Evolutionary conservation across 352 stramenopile genomes (phyloP), one percentile per base, ranked within the genome.

Genomic region (Phytophthora citricola): DNA sequence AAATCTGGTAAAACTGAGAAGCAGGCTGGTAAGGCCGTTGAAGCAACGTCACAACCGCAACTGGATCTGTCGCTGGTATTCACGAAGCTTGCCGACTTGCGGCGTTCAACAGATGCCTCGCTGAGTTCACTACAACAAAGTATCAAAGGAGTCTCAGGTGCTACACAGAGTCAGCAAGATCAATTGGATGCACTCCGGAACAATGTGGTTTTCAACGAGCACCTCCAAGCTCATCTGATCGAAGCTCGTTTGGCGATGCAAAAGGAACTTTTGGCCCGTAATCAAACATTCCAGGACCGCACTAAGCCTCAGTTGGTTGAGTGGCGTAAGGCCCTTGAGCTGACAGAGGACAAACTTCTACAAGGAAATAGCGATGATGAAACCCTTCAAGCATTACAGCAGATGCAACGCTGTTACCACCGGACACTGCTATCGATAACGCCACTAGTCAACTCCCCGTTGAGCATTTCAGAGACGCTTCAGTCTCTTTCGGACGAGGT

Each of bases 41-140:
- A 75, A 22, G 31, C 45, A 9, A 45, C 39, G 10, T 57, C 66
- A 44, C 57, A 66, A 17, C 57, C 59, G 1, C 78, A 86, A 49
- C 71, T 91, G 1, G 84, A 93, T 73, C 58, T 94, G 26, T 94
- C 86, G 41, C 67, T 94, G 17, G 84, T 94, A 41, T 94, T 94
- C 53, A 87, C 84, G 15, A 93, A 91, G 50, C 85, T 93, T 51
- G 76, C 84, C 0, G 86, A 93, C 32, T 52, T 94, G 55, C 79
- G 83, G 0, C 75, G 83, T 15, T 70, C 78, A 7, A 91, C 83
- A 4, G 79, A 91, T 60, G 78, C 77, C 2, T 87, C 83, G 2
- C 57, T 92, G 6, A 82, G 78, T 15, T 71, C 76, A 11, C 68
- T 92, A 24, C 77, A 89, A 41, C 64, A 83, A 57, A 79, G 67